Conservation (phyloP, 768 basidiomycete genomes). For the Hemileccinum rubropunctum region DNA sequence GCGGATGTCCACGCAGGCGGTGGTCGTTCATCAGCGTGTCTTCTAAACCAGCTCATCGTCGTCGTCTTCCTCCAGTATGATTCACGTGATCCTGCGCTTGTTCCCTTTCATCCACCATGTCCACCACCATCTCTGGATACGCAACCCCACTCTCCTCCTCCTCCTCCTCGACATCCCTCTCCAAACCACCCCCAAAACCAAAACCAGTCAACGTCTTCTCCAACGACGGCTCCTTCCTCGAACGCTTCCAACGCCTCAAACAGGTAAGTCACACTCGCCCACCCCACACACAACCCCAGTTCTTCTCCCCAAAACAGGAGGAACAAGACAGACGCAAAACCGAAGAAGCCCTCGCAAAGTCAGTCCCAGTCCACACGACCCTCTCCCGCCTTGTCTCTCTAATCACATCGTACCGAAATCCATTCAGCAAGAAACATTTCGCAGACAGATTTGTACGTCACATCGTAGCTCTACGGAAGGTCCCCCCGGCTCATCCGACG, state of each 20-base stretch:
- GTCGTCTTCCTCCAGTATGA: too few species aligned
- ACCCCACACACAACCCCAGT: neutral
- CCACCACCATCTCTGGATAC: conserved; percentile 17
- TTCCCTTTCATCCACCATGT: too few species aligned
- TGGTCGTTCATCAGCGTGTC: neutral
- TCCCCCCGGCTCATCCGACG: neutral
- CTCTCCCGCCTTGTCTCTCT: neutral
- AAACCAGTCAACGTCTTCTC: conserved; percentile 63
- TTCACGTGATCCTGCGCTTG: too few species aligned
- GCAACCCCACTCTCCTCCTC: conserved; percentile 7
- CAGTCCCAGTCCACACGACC: conserved; percentile 18
- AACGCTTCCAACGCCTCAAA: conserved; percentile 57
- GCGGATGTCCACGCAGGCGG: conserved; percentile 58
- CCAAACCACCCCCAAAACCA: conserved; percentile 27
- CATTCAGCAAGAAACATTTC: conserved; percentile 62
- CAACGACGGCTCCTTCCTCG: conserved; percentile 67
- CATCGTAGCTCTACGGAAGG: too few species aligned
- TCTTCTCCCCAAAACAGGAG: conserved; percentile 35
- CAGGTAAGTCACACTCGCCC: conserved; percentile 39
- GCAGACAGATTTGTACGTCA: conserved; percentile 58
- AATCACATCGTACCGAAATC: too few species aligned
- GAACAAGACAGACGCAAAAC: conserved; percentile 58
- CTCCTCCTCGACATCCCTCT: conserved; percentile 21
- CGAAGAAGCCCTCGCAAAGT: conserved; percentile 52
- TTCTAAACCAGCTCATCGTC: too few species aligned